Percentiles rank a stretch among this genome's conserved stretches.
These are phyloP conservation scores for Cytospora schulzeri DNA, from an alignment of 2,329 filamentous ascomycete species.

Conservation along the genomic window DNA sequence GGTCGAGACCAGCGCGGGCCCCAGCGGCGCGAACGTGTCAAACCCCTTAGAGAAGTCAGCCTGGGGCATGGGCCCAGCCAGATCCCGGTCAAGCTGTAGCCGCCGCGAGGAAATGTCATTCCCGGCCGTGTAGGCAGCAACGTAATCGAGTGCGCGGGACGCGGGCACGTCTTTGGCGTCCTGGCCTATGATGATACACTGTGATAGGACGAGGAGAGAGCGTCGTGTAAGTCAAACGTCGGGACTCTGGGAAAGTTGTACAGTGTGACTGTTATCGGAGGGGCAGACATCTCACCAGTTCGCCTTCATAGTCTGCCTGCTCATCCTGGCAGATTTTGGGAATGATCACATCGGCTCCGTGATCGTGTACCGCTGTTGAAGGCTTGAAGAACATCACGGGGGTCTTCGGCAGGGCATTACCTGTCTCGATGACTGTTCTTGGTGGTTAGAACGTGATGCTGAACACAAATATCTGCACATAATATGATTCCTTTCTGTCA, in stretches of 20 bases:
- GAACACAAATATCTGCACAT: too few species aligned
- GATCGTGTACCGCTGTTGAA: slow-evolving; percentile 38
- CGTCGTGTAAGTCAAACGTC: too few species aligned
- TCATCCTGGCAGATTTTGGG: slow-evolving; percentile 39
- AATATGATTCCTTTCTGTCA: too few species aligned
- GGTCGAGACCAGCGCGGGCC: slow-evolving; percentile 40
- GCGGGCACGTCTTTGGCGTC: slow-evolving; percentile 46
- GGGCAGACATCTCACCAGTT: slow-evolving; percentile 43
- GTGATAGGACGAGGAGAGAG: slow-evolving; percentile 28
- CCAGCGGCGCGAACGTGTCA: slow-evolving; percentile 41
- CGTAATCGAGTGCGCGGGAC: slow-evolving; percentile 49
- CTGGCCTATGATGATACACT: slow-evolving; percentile 53
- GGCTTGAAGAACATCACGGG: slow-evolving; percentile 45
- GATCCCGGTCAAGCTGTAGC: slow-evolving; percentile 40
- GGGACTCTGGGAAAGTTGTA: too few species aligned
- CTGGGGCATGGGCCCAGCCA: slow-evolving; percentile 53
- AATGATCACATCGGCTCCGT: slow-evolving; percentile 35
- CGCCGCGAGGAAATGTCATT: slow-evolving; percentile 57
- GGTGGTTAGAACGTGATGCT: slow-evolving; percentile 20
- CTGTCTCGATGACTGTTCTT: slow-evolving; percentile 35
- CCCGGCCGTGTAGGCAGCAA: slow-evolving; percentile 60
- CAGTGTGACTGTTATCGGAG: too few species aligned
- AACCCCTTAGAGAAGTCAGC: slow-evolving; percentile 59
- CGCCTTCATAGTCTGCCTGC: slow-evolving; percentile 57
- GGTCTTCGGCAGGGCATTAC: slow-evolving; percentile 39